Percentiles rank a stretch among this genome's conserved stretches.
These are phyloP conservation scores for Starmerella khaoyaiensis DNA, from an alignment of 805 yeast genomes.

Conservation along the genomic window DNA sequence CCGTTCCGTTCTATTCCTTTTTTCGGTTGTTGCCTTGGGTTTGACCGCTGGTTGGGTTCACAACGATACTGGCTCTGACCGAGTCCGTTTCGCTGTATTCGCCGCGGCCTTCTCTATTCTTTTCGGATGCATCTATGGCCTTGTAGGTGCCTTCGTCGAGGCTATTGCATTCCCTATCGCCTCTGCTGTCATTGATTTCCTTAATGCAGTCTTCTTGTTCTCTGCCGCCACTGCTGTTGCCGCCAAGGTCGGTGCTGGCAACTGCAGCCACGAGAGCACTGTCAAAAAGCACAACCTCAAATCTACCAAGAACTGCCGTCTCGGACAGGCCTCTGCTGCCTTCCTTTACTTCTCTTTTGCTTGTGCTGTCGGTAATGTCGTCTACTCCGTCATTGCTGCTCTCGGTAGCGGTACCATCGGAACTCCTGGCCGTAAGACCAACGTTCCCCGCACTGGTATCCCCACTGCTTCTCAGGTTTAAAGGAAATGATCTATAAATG, in stretches of 20 bases:
- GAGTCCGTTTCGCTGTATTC: constrained; percentile 79
- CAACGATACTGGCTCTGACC: constrained; percentile 44
- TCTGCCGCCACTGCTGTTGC: constrained; percentile 93
- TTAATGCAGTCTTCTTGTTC: constrained; percentile 83
- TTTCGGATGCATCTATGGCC: constrained; percentile 67
- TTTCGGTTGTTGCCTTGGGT: constrained; percentile 71
- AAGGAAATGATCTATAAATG: too few species aligned
- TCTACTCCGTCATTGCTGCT: constrained; percentile 37
- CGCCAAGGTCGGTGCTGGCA: constrained; percentile 73
- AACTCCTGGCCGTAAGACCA: constrained; percentile 35
- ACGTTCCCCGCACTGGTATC: constrained; percentile 62
- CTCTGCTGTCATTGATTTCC: constrained; percentile 62
- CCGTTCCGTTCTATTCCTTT: constrained; percentile 61
- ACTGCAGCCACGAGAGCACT: constrained; percentile 61
- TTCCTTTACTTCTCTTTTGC: constrained; percentile 77
- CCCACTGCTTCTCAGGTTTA: constrained; percentile 86
- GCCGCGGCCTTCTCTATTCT: constrained; percentile 77
- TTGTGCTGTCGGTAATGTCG: constrained; percentile 53
- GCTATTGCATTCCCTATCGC: constrained; percentile 81
- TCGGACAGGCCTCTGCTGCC: constrained; percentile 76
- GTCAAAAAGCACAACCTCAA: constrained; percentile 57
- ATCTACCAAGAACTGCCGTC: constrained; percentile 75
- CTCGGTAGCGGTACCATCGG: constrained; percentile 49
- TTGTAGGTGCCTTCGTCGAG: constrained; percentile 59
- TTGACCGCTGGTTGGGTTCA: constrained; percentile 73